Conservation (phyloP, 1,284 basidiomycete species). For the Tylopilus sp. region DNA sequence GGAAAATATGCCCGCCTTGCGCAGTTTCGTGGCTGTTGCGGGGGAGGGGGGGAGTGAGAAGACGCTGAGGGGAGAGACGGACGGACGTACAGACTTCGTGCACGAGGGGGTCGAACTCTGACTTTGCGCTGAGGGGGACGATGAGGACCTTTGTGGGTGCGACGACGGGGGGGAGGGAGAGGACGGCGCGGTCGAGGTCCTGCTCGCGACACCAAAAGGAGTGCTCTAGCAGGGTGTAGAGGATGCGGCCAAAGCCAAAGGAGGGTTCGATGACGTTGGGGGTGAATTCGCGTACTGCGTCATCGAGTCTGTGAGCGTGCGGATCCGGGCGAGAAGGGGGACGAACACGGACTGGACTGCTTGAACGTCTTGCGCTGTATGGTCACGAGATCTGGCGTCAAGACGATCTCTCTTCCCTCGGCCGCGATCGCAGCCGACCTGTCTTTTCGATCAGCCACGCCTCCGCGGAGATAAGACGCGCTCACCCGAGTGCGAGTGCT, state of each 20-base stretch:
- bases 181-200: constrained; percentile 84
- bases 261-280: constrained; percentile 99
- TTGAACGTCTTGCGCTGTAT: constrained; percentile 88
- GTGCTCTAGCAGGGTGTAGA: constrained; percentile 94
- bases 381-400: constrained; percentile 75
- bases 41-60: background rate
- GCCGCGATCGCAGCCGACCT: constrained; percentile 42
- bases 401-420: constrained; percentile 67
- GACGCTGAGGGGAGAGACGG: background rate
- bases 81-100: constrained; percentile 81
- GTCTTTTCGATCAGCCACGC: background rate
- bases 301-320: constrained; percentile 12
- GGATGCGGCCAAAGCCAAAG: constrained; percentile 95
- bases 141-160: constrained; percentile 97
- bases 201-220: constrained; percentile 94
- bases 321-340: constrained; percentile 6
- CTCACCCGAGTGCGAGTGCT: constrained; percentile 75
- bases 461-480: constrained; percentile 15
- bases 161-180: constrained; percentile 87
- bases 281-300: constrained; percentile 81
- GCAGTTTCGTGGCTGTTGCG: constrained; percentile 75
- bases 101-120: constrained; percentile 83
- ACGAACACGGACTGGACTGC: constrained; percentile 66
- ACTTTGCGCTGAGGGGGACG: constrained; percentile 89
- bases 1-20: constrained; percentile 84